phyloP scores from a whole-genome alignment of 2,329 filamentous ascomycete genomes.

The Trichoderma simmonsii region DNA sequence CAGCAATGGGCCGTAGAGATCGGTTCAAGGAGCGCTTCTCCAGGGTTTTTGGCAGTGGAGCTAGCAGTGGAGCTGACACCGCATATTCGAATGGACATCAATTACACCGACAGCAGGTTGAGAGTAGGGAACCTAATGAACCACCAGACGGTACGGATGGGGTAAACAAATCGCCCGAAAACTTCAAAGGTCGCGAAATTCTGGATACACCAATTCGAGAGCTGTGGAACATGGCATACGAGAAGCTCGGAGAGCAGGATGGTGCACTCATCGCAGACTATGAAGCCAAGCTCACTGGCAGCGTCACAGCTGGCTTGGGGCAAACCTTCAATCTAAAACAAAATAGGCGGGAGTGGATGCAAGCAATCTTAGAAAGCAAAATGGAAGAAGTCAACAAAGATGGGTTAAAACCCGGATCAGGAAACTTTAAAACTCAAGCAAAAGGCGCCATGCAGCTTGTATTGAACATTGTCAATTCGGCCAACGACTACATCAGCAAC shows the following conservation, averaged over 20 bases:
- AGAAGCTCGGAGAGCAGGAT: not conserved
- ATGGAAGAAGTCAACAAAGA: not conserved
- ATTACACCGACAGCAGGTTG: not conserved
- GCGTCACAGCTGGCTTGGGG: not conserved
- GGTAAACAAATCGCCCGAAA: too few species aligned
- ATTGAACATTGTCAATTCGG: not conserved
- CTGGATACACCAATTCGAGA: not conserved
- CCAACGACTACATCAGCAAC: not conserved
- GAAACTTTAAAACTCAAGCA: not conserved
- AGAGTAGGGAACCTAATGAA: not conserved
- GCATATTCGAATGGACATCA: accelerated
- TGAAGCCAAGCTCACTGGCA: not conserved
- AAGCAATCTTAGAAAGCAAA: not conserved
- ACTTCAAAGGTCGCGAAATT: accelerated
- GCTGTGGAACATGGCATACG: not conserved
- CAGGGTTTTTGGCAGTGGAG: not conserved
- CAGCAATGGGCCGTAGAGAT: not conserved
- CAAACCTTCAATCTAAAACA: not conserved
- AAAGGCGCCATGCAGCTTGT: not conserved
- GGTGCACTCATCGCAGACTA: not conserved
- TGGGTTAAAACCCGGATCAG: too few species aligned
- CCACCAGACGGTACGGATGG: too few species aligned
- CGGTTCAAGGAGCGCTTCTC: not conserved
- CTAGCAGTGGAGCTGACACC: not conserved
- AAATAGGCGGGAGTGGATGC: not conserved